Base-by-base conservation (phyloP, 225 moss, liverwort and hornwort species). In the Lunularia cruciata region DNA sequence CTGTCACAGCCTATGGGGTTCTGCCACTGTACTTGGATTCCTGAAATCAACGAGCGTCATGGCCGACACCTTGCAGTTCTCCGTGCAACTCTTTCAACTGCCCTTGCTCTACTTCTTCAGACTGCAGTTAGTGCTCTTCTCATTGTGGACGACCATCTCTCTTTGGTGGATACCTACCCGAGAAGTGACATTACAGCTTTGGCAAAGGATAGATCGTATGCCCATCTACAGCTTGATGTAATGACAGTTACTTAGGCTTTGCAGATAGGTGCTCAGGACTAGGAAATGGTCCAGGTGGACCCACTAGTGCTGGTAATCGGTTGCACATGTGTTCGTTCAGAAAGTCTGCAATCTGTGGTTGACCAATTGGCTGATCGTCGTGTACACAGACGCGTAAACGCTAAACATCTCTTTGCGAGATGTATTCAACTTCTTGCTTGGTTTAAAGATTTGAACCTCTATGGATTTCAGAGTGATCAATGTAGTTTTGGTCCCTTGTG, bases 111-210 rank as follows among this genome's bases (percentile, higher is more conserved):
- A 26, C 88, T 98, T 57, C 84, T 93, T 67, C 80, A 86, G 78
- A 90, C 89, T 78, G 90, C 89, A 67, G 89, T 98, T 32, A 98
- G 96, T 81, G 85, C 92, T 32, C 84, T 93, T 48, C 96, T 93
- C 16, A 85, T 98, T 71, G 92, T 98, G 66, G 96, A 98, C 68
- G 93, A 98, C 5, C 77, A 98, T 76, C 93, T 87, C 55, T 81
- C 87, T 36, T 80, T 98, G 45, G 81, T 93, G 71, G 96, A 98
- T 72, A 86, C 93, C 23, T 98, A 98, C 75, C 87, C 92, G 47
- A 89, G 96, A 53, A 92, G 96, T 82, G 96, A 96, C 79, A 96
- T 96, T 47, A 96, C 96, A 76, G 92, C 92, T 72, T 84, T 96
- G 83, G 96, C 96, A 65, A 87, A 89, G 84, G 92, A 96, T 75